Base-by-base conservation (phyloP, 805 yeast genomes). In the Sugiyamaella mastotermitis region DNA sequence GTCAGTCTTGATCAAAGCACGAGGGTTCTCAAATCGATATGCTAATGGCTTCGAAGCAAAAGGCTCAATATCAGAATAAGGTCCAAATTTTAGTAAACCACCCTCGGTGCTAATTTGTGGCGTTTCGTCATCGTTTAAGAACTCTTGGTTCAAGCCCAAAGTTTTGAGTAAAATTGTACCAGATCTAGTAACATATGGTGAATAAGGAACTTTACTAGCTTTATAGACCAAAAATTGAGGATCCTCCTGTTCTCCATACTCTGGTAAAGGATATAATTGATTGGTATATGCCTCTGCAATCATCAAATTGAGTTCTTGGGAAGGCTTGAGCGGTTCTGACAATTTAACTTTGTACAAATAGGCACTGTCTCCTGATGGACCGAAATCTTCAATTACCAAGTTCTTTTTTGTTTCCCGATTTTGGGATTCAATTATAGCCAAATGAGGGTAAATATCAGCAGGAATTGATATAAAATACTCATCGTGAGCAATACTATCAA, bases 261-360 rank as follows among this genome's bases (percentile, higher is more conserved):
- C 70, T 1, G 97, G 97, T 36, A 72, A 57, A 29, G 97, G 85
- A 36, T 49, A 43, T 33, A 79, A 51, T 24, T 63, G 56, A 41
- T 69, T 65, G 22, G 74, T 66, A 40, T 72, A 63, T 2, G 75
- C 72, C 43, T 68, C 60, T 22, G 74, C 66, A 13, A 80, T 61
- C 26, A 63, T 60, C 31, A 90, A 52, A 25, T 68, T 64, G 32
- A 68, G 57, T 22, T 62, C 60, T 17, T 77, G 69, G 24, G 76
- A 74, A 19, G 94, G 83, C 7, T 80, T 71, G 39, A 88, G 62
- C 27, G 92, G 83, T 31, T 66, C 65, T 9, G 84, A 83, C 35
- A 87, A 62, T 24, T 53, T 57, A 21, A 85, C 44, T 41, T 63
- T 58, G 57, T 72, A 78, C 53, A 66, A 71, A 20, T 55, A 57